Evolutionary conservation across 768 basidiomycete species (phyloP), one percentile per base, ranked within the genome.

Genomic region (Leccinum ochraceum): DNA sequence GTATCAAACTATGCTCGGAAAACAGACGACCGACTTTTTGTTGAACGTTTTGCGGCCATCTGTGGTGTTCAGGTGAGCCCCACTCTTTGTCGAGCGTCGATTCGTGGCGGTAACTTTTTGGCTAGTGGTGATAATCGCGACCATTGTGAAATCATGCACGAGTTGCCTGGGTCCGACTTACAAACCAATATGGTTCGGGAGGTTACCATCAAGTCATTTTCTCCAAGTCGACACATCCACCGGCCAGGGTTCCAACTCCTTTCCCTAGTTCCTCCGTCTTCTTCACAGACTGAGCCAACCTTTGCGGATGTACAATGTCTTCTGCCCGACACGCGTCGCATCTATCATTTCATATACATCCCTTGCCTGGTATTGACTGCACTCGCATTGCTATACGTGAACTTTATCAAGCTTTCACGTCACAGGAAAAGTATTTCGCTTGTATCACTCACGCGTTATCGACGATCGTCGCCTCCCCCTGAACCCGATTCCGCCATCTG

Each of bases 151-250:
- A 81, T 88, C 67, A 75, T 74, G 24, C 90, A 92, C 71, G 75
- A 75, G 36, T 63, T 77, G 9, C 68, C 72, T 4, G 66, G 62
- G n/a, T 62, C 66, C 20, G 68, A 72, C 49, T 53, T 61, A 61
- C 66, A 58, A 53, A 56, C 58, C 16, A 63, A 62, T 63, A 60
- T 68, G 3, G 77, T 88, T 49, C 86, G 87, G 52, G 94, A 96
- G 75, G 83, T 94, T 22, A 95, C 94, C 1, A 79, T 96, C 60
- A 95, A 94, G 72, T 90, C 94, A 0, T 94, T 96, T 72, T 89
- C 91, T 16, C 85, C 86, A 62, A 85, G 86, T 14, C 81, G 81
- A 57, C 88, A 88, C 57, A 87, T 96, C 61, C 79, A 79, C 24
- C 76, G 79, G 36, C 92, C 94, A 3, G 95, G 95, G 3, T 91